These are phyloP conservation scores for Calonectria fujianensis DNA, from an alignment of 2,329 filamentous ascomycete species.

Conservation along the genomic window DNA sequence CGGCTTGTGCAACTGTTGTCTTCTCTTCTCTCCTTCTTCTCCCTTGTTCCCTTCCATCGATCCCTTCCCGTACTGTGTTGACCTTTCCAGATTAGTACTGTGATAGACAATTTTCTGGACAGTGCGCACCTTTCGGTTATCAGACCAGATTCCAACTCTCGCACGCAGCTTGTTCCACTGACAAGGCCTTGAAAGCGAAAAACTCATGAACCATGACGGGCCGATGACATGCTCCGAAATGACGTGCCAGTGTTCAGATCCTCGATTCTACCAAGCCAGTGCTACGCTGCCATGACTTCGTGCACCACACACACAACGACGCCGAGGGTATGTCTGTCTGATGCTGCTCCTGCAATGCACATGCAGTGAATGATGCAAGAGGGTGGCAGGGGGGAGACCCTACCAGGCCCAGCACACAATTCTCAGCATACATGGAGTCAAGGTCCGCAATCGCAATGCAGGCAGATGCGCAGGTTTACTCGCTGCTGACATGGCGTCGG, in stretches of 20 bases:
- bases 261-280: conserved; percentile 12
- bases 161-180: conserved; percentile 13
- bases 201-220: conserved; percentile 11
- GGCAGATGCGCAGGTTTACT: conserved; percentile 10
- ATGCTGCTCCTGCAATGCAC: conserved; percentile 47
- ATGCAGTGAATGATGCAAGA: conserved; percentile 50
- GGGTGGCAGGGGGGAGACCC: conserved; percentile 39
- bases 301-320: conserved; percentile 2
- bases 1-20: conserved; percentile 38
- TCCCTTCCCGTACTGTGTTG: conserved; percentile 37
- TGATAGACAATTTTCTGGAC: conserved; percentile 19
- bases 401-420: conserved; percentile 33
- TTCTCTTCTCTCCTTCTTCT: conserved; percentile 47
- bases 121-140: conserved; percentile 24
- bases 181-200: conserved; percentile 1
- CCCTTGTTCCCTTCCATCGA: conserved; percentile 32
- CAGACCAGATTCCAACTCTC: conserved; percentile 20
- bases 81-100: conserved; percentile 6
- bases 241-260: conserved; percentile 23
- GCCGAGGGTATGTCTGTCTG: conserved; percentile 19
- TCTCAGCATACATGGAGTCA: background rate
- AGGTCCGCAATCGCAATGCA: conserved; percentile 30
- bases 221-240: conserved; percentile 21
- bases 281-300: conserved; percentile 12
- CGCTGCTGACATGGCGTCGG: conserved; percentile 35